Base-by-base conservation (phyloP, 2,329 filamentous ascomycete species). In the Lachnellula occidentalis region DNA sequence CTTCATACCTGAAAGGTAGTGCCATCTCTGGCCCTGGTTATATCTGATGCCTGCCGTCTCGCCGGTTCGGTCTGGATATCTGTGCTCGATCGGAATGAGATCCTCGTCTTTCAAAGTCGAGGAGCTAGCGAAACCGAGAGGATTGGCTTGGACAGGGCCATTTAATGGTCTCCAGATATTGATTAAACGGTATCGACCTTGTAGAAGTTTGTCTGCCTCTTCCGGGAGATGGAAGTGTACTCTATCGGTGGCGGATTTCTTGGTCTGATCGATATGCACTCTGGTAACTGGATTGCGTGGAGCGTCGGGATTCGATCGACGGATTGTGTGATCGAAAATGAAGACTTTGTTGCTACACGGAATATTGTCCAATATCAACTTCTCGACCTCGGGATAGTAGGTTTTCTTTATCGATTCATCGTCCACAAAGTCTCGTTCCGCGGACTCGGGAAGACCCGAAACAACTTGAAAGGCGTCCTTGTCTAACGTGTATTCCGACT, bases 261-360 rank as follows among this genome's bases (percentile, higher is more conserved):
- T 71, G 0, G 90, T 94, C 72, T 96, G 91, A 69, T 96, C 91
- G 58, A 95, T 87, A 71, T 96, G 91, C 0, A 88, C 88, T 41
- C 80, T 72, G 12, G 76, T 81, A 0, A 95, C 90, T 2, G 91
- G 90, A 1, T 74, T 76, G 47, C 90, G 81, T n/a, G 71, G 70
- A 0, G 87, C 80, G 51, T 74, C 71, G 0, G 83, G 78, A 2
- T 71, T 68, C 11, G 81, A 76, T 42, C 87, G 81, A n/a, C 91
- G 86, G 69, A 95, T 82, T 7, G 90, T 95, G 74, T 96, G 88
- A 75, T 95, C 90, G 72, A 95, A 96, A 67, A 95, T 74, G 62
- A 89, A 75, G 31, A 95, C 76, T 4, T 78, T 77, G 54, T 80
- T 77, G 24, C 81, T 78, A 51, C 86, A 88, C 0, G 86, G 83